Conservation (phyloP, 208 protist genomes). For the Novymonas esmeraldas region DNA sequence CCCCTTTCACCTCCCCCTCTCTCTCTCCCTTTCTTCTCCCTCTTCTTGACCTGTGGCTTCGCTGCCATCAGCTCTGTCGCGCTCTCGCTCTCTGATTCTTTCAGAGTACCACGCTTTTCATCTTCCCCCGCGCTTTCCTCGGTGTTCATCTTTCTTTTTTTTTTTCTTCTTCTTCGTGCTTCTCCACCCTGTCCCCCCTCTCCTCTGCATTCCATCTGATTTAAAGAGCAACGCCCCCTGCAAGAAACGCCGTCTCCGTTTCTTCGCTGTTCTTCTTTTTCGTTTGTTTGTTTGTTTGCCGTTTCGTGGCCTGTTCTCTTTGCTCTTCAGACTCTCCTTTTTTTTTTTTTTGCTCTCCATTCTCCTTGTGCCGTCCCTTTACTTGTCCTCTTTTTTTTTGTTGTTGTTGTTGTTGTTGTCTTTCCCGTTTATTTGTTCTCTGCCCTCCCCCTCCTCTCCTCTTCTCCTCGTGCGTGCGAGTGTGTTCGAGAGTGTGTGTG, state of each 20-base stretch:
- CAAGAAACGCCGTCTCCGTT: too few relatives aligned
- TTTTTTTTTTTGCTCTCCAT: background rate
- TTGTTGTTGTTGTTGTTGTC: background rate
- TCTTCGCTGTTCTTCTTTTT: slow-evolving; percentile 1
- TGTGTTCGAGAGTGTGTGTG: too few relatives aligned
- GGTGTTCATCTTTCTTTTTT: background rate
- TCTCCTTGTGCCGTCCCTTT: background rate
- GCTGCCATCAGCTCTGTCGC: too few relatives aligned
- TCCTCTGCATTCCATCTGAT: too few relatives aligned
- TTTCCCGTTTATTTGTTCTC: background rate
- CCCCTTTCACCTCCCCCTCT: too few relatives aligned
- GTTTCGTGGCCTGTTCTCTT: background rate
- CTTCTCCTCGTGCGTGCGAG: background rate
- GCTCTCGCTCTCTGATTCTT: background rate
- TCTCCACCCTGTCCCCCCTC: too few relatives aligned
- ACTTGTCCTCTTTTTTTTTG: slow-evolving; percentile 7
- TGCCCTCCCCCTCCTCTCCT: background rate
- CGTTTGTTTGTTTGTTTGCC: background rate
- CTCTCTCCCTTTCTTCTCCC: too few relatives aligned
- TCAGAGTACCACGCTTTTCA: too few relatives aligned
- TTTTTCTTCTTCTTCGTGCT: too few relatives aligned
- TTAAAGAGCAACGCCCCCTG: too few relatives aligned
- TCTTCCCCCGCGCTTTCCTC: background rate
- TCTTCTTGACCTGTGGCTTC: too few relatives aligned
- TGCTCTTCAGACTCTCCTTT: background rate